These are phyloP conservation scores for Aspergillus fischeri DNA, from an alignment of 2,329 filamentous ascomycete species.

Conservation along the genomic window DNA sequence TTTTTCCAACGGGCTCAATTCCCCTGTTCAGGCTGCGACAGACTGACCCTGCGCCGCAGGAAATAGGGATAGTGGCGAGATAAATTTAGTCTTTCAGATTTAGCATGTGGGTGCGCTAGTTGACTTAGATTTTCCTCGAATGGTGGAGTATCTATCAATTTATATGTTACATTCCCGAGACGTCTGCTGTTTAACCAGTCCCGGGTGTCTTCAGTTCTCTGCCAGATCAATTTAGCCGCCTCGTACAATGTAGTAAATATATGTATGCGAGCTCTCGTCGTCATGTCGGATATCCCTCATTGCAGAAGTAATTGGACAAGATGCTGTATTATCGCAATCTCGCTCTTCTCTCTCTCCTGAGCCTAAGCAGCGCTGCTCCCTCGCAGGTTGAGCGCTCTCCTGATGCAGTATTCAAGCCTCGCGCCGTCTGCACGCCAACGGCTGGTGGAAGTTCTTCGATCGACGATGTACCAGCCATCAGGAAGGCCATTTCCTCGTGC, in stretches of 20 bases:
- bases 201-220: background rate
- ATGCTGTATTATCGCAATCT: background rate
- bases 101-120: too few relatives aligned
- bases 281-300: background rate
- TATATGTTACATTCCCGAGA: too few relatives aligned
- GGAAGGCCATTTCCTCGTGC: constrained; percentile 38
- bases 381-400: background rate
- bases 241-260: background rate
- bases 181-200: too few relatives aligned
- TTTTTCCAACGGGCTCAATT: too few relatives aligned
- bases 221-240: too few relatives aligned
- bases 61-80: too few relatives aligned
- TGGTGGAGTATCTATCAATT: too few relatives aligned
- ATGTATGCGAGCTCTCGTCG: background rate
- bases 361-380: constrained; percentile 2
- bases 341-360: background rate
- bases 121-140: too few relatives aligned
- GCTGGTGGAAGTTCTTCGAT: constrained; percentile 27
- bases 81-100: too few relatives aligned
- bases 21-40: too few relatives aligned
- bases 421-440: constrained; percentile 31
- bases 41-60: too few relatives aligned
- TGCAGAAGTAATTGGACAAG: background rate
- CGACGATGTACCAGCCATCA: constrained; percentile 45
- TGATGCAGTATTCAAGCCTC: constrained; percentile 4